These are phyloP conservation scores for Botryotinia calthae DNA, from an alignment of 2,329 filamentous ascomycete species.

Conservation along the genomic window DNA sequence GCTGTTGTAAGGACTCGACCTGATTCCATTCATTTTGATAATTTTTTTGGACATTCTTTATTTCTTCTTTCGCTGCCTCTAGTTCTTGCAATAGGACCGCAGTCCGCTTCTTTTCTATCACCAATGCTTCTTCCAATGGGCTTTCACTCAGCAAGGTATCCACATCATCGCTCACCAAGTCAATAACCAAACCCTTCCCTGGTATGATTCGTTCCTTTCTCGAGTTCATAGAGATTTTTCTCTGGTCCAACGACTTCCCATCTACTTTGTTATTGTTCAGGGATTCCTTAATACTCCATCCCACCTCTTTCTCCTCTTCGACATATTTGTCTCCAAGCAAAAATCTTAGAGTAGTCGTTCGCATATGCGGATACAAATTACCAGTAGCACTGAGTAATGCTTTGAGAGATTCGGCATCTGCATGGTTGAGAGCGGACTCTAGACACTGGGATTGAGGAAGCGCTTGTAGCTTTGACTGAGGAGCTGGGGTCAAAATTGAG, in stretches of 20 bases:
- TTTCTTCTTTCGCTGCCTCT: neutral
- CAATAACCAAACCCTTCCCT: constrained; percentile 2
- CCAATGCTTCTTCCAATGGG: neutral
- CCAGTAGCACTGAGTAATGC: neutral
- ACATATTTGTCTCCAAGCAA: constrained; percentile 1
- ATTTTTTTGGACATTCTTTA: neutral
- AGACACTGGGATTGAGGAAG: constrained; percentile 4
- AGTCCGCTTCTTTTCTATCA: neutral
- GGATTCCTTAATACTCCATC: neutral
- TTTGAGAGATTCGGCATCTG: neutral
- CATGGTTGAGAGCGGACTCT: neutral
- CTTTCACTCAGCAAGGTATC: neutral
- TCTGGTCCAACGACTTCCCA: neutral
- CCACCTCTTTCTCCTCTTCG: neutral
- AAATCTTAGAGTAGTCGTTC: neutral
- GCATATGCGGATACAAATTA: constrained; percentile 5
- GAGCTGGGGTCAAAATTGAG: neutral
- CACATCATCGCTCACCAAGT: constrained; percentile 10
- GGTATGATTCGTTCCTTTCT: neutral
- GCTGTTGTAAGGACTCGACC: neutral
- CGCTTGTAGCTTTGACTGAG: neutral
- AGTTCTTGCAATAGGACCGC: neutral
- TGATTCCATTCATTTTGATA: constrained; percentile 3
- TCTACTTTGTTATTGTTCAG: neutral
- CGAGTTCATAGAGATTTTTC: neutral